Percentiles rank a stretch among this genome's conserved stretches.
Evolutionary conservation across 768 basidiomycete species (phyloP).

Genomic region (Kondoa subrosea): DNA sequence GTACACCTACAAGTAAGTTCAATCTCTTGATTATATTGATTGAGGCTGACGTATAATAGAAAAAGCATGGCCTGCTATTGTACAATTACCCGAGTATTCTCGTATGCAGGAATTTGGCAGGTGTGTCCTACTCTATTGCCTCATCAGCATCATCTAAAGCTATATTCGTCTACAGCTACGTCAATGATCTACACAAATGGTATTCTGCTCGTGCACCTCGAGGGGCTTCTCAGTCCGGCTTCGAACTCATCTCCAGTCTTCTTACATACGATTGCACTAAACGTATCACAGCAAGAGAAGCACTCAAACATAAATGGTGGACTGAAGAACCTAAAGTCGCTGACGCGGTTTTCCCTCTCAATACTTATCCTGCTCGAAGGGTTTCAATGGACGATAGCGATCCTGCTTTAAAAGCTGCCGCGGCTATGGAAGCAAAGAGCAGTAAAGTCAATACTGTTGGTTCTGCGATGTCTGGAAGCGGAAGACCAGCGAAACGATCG

Average conservation of each 20-base stretch:
- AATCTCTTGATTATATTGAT: neutral
- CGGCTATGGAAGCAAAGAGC: neutral
- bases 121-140: slow-evolving; percentile 1
- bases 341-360: slow-evolving; percentile 2
- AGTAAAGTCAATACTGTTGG: neutral
- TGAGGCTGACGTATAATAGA: slow-evolving; percentile 37
- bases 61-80: slow-evolving; percentile 68
- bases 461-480: neutral
- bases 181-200: slow-evolving; percentile 55
- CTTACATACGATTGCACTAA: slow-evolving; percentile 82
- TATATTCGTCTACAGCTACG: slow-evolving; percentile 40
- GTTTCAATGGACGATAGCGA: neutral
- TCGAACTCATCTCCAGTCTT: slow-evolving; percentile 66
- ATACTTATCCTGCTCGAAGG: neutral
- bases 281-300: slow-evolving; percentile 64
- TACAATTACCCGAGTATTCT: slow-evolving; percentile 23
- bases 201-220: slow-evolving; percentile 34
- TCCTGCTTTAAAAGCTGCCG: neutral
- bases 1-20: slow-evolving; percentile 46
- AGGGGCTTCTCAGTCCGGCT: slow-evolving; percentile 46
- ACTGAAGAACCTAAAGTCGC: slow-evolving; percentile 54
- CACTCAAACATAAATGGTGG: slow-evolving; percentile 79
- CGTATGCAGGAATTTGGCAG: slow-evolving; percentile 12
- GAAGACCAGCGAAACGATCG: neutral
- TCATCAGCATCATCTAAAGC: neutral